phyloP scores from a whole-genome alignment of 106 monocot species.

The Vanilla planifolia region DNA sequence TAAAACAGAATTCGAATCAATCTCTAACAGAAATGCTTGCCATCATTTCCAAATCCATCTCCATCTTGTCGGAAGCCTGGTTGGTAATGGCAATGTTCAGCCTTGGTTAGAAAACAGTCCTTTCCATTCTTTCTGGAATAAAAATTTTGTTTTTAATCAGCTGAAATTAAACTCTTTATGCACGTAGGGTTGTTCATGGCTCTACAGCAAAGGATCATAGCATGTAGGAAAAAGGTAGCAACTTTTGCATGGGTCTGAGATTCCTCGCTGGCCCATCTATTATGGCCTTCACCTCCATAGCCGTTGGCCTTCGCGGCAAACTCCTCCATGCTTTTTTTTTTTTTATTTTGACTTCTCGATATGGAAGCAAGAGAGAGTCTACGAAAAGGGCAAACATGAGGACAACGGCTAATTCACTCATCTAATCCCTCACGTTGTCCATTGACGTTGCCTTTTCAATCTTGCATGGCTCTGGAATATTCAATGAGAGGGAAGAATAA shows the following conservation, averaged over 20 bases:
- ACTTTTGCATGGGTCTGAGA: slow-evolving; percentile 73
- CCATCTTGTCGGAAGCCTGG: slow-evolving; percentile 92
- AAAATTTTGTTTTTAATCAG: no score
- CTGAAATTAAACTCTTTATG: no score
- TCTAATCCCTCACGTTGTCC: no score
- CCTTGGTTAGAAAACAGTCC: slow-evolving; percentile 44
- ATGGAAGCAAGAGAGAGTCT: no score
- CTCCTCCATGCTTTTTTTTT: slow-evolving; percentile 66
- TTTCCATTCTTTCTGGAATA: no score
- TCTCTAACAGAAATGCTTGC: slow-evolving; percentile 93
- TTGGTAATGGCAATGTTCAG: slow-evolving; percentile 99
- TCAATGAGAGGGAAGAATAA: no score
- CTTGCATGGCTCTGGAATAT: no score
- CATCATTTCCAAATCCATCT: slow-evolving; percentile 69
- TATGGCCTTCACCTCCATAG: slow-evolving; percentile 73
- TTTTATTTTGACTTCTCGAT: no score
- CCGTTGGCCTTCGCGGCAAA: slow-evolving; percentile 57
- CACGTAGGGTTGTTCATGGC: slow-evolving; percentile 99
- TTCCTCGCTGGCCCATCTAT: slow-evolving; percentile 79
- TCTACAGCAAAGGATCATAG: slow-evolving; percentile 80
- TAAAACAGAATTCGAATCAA: no score
- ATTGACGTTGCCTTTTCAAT: no score
- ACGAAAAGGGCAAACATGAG: no score
- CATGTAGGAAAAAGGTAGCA: slow-evolving; percentile 76
- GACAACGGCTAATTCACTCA: no score